Base-by-base conservation (phyloP, 371 early-diverging fungal genomes). In the Mucor indicus region DNA sequence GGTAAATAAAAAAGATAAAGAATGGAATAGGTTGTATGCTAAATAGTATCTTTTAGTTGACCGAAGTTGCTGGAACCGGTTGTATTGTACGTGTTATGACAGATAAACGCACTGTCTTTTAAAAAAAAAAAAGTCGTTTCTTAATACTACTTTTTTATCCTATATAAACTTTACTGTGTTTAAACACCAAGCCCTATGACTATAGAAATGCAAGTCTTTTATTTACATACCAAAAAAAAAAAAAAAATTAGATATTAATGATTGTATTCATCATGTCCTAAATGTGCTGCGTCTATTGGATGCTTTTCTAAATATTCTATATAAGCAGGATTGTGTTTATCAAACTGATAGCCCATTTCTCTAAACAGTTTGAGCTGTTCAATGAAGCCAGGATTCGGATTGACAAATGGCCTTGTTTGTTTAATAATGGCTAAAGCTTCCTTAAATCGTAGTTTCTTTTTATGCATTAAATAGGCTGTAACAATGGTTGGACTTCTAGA, bases 41-140 rank as follows among this genome's bases (percentile, higher is more conserved):
- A 5, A 27, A 27, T 7, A 27, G 5, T 7, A 27, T 27, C 11
- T 30, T 36, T n/a, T 72, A 92, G 90, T 69, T 87, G 33, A 77
- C 81, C 20, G 93, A 93, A 60, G 81, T 83, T 37, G 89, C 87
- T 44, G 96, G 96, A 16, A 74, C 87, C 22, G 93, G 93, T 13
- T 78, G 83, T 45, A 91, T 95, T 60, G 88, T 93, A 39, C 87
- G 96, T 38, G 92, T 91, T 15, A 76, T 93, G 78, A 86, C 93
- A 1, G 96, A 95, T 64, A 73, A 89, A 58, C 81, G 83, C 55
- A 85, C 86, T 21, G 83, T 91, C 17, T 62, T 67, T 47, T 73
- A 64, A 58, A 43, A 7, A n/a, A 44, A 7, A 33, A 29, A 38
- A 44, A 36, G n/a, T n/a, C n/a, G n/a, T n/a, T n/a, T n/a, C n/a